Conservation (phyloP, 192 early-diverging fungal species). For the Mortierella antarctica region DNA sequence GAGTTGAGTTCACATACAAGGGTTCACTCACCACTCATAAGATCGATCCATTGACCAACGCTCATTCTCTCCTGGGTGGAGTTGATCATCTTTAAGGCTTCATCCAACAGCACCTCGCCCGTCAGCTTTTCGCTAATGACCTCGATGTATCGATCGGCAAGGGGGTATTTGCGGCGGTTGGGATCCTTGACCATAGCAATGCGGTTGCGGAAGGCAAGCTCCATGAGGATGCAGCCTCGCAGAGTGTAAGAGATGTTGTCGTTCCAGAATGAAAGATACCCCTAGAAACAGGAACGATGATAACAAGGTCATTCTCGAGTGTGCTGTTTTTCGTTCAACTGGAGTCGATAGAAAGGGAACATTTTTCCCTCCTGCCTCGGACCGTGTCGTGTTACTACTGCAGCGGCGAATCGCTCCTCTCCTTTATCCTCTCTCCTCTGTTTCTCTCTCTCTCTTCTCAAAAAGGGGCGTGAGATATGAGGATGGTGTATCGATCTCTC, state of each 20-base stretch:
- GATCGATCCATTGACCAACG: conserved; percentile 95
- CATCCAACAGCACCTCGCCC: conserved; percentile 96
- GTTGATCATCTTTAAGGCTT: conserved; percentile 92
- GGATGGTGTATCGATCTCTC: too few relatives aligned
- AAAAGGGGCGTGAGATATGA: too few relatives aligned
- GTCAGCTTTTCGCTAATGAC: conserved; percentile 86
- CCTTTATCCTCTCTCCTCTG: too few relatives aligned
- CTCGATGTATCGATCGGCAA: conserved; percentile 87
- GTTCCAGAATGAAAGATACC: conserved; percentile 99
- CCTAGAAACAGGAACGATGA: conserved; percentile 60
- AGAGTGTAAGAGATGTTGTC: conserved; percentile 98
- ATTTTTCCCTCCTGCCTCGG: not conserved
- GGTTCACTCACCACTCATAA: conserved; percentile 86
- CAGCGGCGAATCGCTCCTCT: too few relatives aligned
- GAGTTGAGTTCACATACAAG: too few relatives aligned
- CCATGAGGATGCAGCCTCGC: conserved; percentile 95
- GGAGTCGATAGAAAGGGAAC: not conserved
- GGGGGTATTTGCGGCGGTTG: conserved; percentile 74
- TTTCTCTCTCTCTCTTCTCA: too few relatives aligned
- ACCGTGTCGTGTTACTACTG: too few relatives aligned
- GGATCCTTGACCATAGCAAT: conserved; percentile 90
- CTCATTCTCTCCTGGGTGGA: conserved; percentile 80
- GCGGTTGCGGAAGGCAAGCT: conserved; percentile 91
- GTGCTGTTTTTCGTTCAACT: not conserved
- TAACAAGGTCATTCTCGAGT: not conserved